Conservation (phyloP, 2,329 filamentous ascomycete genomes). For the Beauveria sp. region DNA sequence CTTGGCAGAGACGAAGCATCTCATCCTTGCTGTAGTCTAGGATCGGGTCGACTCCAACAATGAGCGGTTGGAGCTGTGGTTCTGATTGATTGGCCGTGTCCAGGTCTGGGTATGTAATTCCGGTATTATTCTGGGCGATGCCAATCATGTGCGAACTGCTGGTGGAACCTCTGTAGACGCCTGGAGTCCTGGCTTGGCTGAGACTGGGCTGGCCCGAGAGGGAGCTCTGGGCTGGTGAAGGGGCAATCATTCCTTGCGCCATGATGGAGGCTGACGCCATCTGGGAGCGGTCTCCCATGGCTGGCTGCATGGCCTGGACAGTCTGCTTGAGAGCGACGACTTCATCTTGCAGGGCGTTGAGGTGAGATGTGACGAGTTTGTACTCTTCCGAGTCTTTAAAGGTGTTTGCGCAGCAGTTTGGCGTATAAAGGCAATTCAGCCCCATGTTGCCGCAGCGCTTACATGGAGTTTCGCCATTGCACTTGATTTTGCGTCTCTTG, state of each 20-base stretch:
- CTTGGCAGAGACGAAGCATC: constrained; percentile 65
- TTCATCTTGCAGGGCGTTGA: constrained; percentile 72
- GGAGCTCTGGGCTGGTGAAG: constrained; percentile 36
- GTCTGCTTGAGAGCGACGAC: constrained; percentile 69
- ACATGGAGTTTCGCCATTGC: constrained; percentile 62
- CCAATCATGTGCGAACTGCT: constrained; percentile 80
- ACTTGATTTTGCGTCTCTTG: constrained; percentile 69
- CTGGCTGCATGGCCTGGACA: constrained; percentile 55
- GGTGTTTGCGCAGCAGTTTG: constrained; percentile 63
- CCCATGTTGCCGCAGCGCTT: constrained; percentile 62
- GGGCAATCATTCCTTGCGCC: constrained; percentile 19
- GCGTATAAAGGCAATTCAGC: constrained; percentile 56
- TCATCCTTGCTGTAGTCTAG: constrained; percentile 73
- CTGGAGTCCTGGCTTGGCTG: constrained; percentile 40
- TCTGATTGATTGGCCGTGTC: constrained; percentile 51
- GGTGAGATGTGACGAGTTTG: constrained; percentile 68
- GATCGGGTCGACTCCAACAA: constrained; percentile 55
- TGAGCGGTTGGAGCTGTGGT: not conserved
- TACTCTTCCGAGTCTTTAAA: constrained; percentile 94
- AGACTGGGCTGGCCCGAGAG: constrained; percentile 32
- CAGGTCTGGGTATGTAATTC: constrained; percentile 53
- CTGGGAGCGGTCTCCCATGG: constrained; percentile 36
- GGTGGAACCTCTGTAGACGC: constrained; percentile 74
- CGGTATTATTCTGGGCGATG: constrained; percentile 85
- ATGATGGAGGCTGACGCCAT: constrained; percentile 32